Conservation (phyloP, 768 basidiomycete species). For the Ephemerocybe angulata region DNA sequence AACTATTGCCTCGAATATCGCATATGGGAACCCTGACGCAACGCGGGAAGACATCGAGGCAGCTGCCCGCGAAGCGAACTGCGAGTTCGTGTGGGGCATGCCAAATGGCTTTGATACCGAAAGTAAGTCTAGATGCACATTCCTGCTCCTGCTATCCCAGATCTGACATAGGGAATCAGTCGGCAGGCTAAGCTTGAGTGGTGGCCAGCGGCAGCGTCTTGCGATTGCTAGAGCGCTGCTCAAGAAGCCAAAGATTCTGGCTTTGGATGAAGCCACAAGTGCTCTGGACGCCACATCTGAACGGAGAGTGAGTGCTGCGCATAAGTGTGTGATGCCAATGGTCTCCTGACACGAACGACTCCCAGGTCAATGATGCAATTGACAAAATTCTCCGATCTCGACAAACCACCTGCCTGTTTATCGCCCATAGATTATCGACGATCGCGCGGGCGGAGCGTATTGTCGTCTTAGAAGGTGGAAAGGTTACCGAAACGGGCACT, state of each 20-base stretch:
- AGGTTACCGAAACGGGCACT: constrained; percentile 77
- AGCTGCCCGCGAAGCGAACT: constrained; percentile 88
- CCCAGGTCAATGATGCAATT: constrained; percentile 82
- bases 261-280: constrained; percentile 87
- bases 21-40: constrained; percentile 74
- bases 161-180: constrained; percentile 36
- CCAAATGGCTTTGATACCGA: constrained; percentile 92
- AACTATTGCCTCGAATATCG: constrained; percentile 92
- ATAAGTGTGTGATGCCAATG: neutral
- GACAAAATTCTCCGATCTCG: constrained; percentile 78
- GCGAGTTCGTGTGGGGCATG: constrained; percentile 94
- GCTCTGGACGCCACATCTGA: constrained; percentile 88
- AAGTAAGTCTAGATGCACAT: constrained; percentile 48
- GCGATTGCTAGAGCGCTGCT: constrained; percentile 86
- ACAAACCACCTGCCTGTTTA: constrained; percentile 83
- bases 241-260: constrained; percentile 83
- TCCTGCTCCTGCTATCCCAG: neutral
- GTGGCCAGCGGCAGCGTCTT: constrained; percentile 77
- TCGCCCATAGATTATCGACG: constrained; percentile 86
- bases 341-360: neutral
- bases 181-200: constrained; percentile 65
- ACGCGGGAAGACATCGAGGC: constrained; percentile 82
- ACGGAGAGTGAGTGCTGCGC: constrained; percentile 50
- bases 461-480: constrained; percentile 84
- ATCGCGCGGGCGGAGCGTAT: constrained; percentile 88